phyloP scores from a whole-genome alignment of 257 asterid species.

The Jasminum sambac region DNA sequence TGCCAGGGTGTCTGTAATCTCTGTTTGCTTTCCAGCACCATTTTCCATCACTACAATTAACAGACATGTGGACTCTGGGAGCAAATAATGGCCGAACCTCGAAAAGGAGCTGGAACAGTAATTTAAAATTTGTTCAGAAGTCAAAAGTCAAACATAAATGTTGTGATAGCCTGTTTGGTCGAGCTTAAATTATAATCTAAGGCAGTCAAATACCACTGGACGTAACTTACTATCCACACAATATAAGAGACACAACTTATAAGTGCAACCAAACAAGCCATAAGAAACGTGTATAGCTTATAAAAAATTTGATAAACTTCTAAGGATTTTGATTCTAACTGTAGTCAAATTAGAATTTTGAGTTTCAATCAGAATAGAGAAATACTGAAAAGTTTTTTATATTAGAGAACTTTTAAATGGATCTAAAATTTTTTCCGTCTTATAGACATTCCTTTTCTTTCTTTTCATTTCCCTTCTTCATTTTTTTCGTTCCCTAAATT shows the following conservation, averaged over 20 bases:
- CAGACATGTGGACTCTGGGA: neutral
- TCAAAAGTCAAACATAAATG: neutral
- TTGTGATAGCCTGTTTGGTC: neutral
- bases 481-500: no score
- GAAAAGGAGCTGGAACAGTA: neutral
- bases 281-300: neutral
- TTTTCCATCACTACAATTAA: constrained; percentile 2
- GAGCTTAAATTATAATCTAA: no score
- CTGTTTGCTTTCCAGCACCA: neutral
- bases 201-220: no score
- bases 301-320: neutral
- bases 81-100: neutral
- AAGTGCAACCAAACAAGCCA: no score
- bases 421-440: no score
- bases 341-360: neutral
- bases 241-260: no score
- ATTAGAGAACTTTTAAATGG: no score
- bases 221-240: no score
- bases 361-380: neutral
- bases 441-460: no score
- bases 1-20: constrained; percentile 1
- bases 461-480: no score
- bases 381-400: neutral
- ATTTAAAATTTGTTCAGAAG: neutral
- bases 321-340: neutral